These are phyloP conservation scores for Bathelium albidoporum DNA, from an alignment of 495 filamentous ascomycete genomes.

Conservation along the genomic window DNA sequence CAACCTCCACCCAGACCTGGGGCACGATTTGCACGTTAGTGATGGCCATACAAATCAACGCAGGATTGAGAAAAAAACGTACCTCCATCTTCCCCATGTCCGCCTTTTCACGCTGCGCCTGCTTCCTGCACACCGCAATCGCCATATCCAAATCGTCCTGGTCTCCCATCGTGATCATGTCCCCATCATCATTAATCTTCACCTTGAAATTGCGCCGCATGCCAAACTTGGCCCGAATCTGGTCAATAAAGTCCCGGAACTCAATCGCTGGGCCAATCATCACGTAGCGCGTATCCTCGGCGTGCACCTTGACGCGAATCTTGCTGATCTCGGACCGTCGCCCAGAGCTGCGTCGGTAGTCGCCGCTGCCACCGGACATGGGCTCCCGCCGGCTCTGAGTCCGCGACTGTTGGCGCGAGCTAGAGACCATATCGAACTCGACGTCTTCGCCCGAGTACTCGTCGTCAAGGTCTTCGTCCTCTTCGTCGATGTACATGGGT, in stretches of 20 bases:
- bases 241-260: constrained; percentile 63
- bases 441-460: constrained; percentile 14
- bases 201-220: constrained; percentile 62
- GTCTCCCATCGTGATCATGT: constrained; percentile 95
- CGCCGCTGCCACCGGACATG: constrained; percentile 23
- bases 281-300: constrained; percentile 87
- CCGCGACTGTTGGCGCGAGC: constrained; percentile 13
- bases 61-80: neutral
- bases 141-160: constrained; percentile 91
- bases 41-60: neutral
- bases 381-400: constrained; percentile 16
- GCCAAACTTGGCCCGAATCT: constrained; percentile 76
- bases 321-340: constrained; percentile 40
- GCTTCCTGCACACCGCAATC: constrained; percentile 52
- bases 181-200: constrained; percentile 74
- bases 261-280: constrained; percentile 66
- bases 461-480: constrained; percentile 19
- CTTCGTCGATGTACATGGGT: constrained; percentile 44
- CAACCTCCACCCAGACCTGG: neutral
- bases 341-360: constrained; percentile 15
- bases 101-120: constrained; percentile 58
- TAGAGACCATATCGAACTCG: constrained; percentile 73
- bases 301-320: constrained; percentile 84
- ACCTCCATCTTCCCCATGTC: constrained; percentile 97
- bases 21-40: neutral